Evolutionary conservation across 1,139 yeast species (phyloP).

Genomic region (Sugiyamaella xylanicola): DNA sequence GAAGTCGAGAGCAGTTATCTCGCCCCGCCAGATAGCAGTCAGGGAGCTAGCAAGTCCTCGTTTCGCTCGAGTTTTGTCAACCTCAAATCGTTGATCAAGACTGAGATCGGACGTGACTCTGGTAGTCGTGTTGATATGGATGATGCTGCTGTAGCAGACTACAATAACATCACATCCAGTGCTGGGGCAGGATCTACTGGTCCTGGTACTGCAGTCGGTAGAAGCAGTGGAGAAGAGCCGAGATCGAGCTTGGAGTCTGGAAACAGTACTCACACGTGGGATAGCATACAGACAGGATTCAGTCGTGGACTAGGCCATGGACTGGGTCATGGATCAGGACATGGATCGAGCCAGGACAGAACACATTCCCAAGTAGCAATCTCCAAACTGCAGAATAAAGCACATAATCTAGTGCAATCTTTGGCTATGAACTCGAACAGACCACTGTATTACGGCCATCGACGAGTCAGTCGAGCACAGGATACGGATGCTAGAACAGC

Average conservation of each 20-base stretch:
- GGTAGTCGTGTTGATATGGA: not conserved
- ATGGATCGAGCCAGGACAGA: not conserved
- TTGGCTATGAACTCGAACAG: conserved; percentile 1
- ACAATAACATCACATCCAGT: too few relatives aligned
- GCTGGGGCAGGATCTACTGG: not conserved
- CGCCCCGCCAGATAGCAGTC: not conserved
- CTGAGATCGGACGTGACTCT: conserved; percentile 2
- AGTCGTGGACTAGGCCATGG: not conserved
- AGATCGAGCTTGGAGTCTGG: conserved; percentile 3
- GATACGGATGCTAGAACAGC: not conserved
- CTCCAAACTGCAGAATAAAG: conserved; percentile 7
- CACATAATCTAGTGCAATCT: conserved; percentile 10
- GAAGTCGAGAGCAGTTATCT: not conserved
- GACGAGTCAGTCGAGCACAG: conserved; percentile 4
- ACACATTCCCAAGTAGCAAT: conserved; percentile 3
- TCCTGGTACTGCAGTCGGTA: not conserved
- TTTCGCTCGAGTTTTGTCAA: conserved; percentile 2
- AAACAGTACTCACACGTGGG: not conserved
- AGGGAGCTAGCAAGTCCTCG: not conserved
- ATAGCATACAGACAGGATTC: not conserved
- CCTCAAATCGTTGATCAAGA: not conserved
- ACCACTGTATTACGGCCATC: conserved; percentile 9
- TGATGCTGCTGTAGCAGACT: too few relatives aligned
- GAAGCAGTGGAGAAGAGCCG: not conserved
- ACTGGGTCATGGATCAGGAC: too few relatives aligned